These are phyloP conservation scores for Diophrys sp. DNA, from an alignment of 73 alveolate genomes.

Conservation along the genomic window DNA sequence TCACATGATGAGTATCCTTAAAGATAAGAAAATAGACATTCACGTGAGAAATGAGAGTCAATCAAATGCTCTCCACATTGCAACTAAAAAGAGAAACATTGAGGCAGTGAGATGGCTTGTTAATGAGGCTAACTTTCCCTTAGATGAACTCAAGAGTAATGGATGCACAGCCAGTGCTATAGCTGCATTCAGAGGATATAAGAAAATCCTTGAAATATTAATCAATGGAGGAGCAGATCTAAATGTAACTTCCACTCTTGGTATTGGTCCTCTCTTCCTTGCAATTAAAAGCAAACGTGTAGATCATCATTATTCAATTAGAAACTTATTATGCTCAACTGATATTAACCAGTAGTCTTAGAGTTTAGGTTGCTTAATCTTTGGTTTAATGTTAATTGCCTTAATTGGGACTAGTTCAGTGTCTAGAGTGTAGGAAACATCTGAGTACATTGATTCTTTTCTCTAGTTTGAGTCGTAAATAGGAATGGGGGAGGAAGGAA, in stretches of 20 bases:
- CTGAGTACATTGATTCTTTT: too few species aligned
- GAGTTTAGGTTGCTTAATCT: too few species aligned
- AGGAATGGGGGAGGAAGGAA: too few species aligned
- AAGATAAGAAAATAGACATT: conserved; percentile 16
- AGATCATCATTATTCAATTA: too few species aligned
- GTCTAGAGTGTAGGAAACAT: too few species aligned
- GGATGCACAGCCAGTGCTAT: conserved; percentile 44
- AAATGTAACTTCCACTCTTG: conserved; percentile 7
- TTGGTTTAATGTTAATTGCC: too few species aligned
- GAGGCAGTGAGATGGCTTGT: conserved; percentile 23
- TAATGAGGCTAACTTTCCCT: conserved; percentile 16
- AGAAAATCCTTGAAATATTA: conserved; percentile 23
- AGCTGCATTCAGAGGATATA: conserved; percentile 37
- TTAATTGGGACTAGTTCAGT: too few species aligned
- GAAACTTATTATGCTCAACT: too few species aligned
- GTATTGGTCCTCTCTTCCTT: conserved; percentile 48
- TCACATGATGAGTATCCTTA: conserved; percentile 24
- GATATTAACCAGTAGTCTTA: too few species aligned
- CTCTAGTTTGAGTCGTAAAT: too few species aligned
- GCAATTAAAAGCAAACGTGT: conserved; percentile 19
- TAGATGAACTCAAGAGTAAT: conserved; percentile 23
- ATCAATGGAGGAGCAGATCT: conserved; percentile 35
- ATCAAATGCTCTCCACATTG: conserved; percentile 47
- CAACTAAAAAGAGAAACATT: conserved; percentile 26
- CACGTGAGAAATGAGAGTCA: conserved; percentile 12